phyloP scores from a whole-genome alignment of 2,329 filamentous ascomycete genomes.

The Exserohilum turcica region DNA sequence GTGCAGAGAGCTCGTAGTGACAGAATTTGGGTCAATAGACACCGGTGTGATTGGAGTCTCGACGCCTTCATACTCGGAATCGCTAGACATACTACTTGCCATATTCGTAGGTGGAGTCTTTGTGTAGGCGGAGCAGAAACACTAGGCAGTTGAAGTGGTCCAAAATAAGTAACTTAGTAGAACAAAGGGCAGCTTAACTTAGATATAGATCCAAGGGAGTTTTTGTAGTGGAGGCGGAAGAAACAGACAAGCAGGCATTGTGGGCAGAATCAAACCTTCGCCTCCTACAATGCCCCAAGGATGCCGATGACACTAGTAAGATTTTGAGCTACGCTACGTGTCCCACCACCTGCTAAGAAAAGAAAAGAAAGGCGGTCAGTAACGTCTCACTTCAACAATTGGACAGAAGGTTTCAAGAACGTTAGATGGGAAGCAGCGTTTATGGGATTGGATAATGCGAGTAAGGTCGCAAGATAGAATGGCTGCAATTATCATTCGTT shows the following conservation, averaged over 20 bases:
- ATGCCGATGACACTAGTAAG: neutral
- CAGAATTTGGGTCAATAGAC: conserved; percentile 11
- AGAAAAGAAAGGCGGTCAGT: neutral
- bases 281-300: neutral
- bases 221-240: neutral
- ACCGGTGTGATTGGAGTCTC: neutral
- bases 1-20: conserved; percentile 44
- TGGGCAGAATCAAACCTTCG: neutral
- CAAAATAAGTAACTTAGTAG: neutral
- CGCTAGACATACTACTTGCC: neutral
- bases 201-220: neutral
- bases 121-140: neutral
- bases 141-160: neutral
- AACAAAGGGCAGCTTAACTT: neutral
- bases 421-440: neutral
- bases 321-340: neutral
- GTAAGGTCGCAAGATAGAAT: neutral
- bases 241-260: neutral
- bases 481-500: neutral
- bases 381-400: neutral
- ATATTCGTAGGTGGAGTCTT: neutral
- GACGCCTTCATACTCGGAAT: neutral
- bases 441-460: neutral
- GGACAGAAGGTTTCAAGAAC: neutral
- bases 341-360: neutral